Conservation (phyloP, 169 alveolate species). For the Theileria luwenshuni region DNA sequence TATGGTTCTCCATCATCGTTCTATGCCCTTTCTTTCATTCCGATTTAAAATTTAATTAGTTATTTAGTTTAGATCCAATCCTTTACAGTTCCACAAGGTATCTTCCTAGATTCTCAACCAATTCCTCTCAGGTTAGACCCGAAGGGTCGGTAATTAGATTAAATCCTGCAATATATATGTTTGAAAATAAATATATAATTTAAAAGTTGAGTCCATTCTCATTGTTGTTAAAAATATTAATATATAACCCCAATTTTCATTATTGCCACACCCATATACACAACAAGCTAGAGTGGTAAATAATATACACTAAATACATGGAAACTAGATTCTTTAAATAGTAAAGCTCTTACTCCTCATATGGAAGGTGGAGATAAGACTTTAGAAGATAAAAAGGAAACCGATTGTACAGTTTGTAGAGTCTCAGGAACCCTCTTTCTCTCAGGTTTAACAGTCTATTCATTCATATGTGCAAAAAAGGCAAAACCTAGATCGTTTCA, state of each 20-base stretch:
- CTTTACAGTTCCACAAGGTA: no score
- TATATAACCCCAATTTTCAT: not conserved
- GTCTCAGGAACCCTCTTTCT: conserved; percentile 61
- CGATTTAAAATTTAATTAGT: no score
- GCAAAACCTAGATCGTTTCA: conserved; percentile 44
- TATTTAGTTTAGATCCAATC: no score
- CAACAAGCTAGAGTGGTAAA: not conserved
- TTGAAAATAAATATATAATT: no score
- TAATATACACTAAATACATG: no score
- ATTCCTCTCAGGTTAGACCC: no score
- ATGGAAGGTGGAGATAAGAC: conserved; percentile 27
- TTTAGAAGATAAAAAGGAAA: conserved; percentile 19
- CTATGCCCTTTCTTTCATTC: no score
- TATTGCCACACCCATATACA: not conserved
- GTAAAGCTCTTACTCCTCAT: no score
- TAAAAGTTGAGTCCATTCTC: no score
- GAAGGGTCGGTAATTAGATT: no score
- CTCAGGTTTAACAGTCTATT: conserved; percentile 45
- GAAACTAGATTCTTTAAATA: no score
- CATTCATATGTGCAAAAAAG: conserved; percentile 49
- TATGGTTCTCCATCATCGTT: conserved; percentile 32
- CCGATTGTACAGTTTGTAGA: conserved; percentile 65
- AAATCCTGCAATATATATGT: no score
- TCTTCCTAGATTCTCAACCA: not conserved
- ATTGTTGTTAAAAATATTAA: conserved; percentile 18